Base-by-base conservation (phyloP, 352 stramenopile species). In the Globisporangium rhizosaccharum region DNA sequence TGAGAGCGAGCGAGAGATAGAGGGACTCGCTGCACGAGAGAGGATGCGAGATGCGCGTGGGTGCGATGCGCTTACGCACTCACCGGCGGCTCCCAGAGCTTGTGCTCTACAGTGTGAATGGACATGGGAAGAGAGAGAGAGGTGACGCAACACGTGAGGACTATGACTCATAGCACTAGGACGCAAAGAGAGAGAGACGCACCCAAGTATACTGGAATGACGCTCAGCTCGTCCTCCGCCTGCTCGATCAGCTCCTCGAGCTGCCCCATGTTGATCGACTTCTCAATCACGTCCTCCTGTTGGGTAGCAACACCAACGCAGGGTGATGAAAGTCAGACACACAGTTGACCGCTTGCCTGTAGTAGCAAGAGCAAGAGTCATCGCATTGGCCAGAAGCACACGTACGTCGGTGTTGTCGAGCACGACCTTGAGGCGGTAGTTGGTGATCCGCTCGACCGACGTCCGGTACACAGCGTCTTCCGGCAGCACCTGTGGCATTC, bases 241-340 rank as follows among this genome's bases (percentile, higher is more conserved):
- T 95, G 83, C 53, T 92, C 84, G 41, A 96, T 92, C 51, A 96
- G 75, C 65, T 94, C 84, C 62, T 96, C 86, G 42, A 96, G 70
- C 65, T 95, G 86, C 14, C 86, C 86, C 66, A 85, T 93, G 73
- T 90, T 92, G 65, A 96, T 93, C 59, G 77, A 73, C 57, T 79
- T 82, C 67, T 96, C 86, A 68, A 96, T 92, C 33, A 75, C 69
- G 47, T 78, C 65, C 68, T 96, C 86, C 78, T 95, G 46, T 14
- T 39, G 30, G 45, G 45, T 18, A 28, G 59, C 37, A 30, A 10
- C 8, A 39, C 11, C 18, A 9, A 51, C 17, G 12, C 28, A 41
- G 18, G 44, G 33, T 20, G 25, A 45, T 23, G 23, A 23, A 46
- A 47, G 25, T 62, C 9, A 50, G 56, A 25, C 9, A n/a, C 23